Percentiles rank a stretch among this genome's conserved stretches.
phyloP scores from a whole-genome alignment of 2,329 filamentous ascomycete genomes.

The Colletotrichum simmondsii region DNA sequence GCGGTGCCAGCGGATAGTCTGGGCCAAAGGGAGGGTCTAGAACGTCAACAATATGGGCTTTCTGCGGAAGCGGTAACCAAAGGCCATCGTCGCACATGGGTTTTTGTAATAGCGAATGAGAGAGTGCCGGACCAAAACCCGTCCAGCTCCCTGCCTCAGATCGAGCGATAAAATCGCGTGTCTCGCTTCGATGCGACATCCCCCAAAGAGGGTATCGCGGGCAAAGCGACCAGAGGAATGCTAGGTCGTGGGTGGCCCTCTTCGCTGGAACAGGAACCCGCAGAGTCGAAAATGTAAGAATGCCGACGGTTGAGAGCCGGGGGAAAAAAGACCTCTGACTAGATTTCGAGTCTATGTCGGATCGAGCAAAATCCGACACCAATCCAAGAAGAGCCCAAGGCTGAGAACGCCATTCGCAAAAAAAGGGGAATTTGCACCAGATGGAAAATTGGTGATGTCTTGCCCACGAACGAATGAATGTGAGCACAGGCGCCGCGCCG shows the following conservation, averaged over 20 bases:
- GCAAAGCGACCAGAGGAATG: background rate
- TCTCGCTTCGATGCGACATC: slow-evolving; percentile 15
- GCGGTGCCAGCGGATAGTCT: slow-evolving; percentile 6
- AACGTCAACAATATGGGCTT: slow-evolving; percentile 11
- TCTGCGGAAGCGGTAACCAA: slow-evolving; percentile 18
- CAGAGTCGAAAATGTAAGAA: background rate
- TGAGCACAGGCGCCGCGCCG: background rate
- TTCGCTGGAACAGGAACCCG: background rate
- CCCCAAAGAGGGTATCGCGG: background rate
- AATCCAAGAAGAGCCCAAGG: background rate
- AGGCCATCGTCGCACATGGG: slow-evolving; percentile 17
- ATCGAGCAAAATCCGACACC: slow-evolving; percentile 6
- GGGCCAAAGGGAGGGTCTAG: slow-evolving; percentile 4
- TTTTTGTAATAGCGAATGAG: slow-evolving; percentile 1
- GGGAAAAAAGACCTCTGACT: background rate
- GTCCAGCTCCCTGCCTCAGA: background rate
- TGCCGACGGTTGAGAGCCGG: background rate
- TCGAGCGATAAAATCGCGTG: background rate
- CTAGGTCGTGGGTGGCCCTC: background rate
- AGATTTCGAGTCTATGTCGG: slow-evolving; percentile 3
- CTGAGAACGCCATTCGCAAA: slow-evolving; percentile 10
- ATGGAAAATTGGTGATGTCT: background rate
- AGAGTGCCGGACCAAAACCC: slow-evolving; percentile 2
- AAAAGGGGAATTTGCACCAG: background rate
- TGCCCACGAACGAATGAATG: slow-evolving; percentile 14